A percentile compares a stretch with the other conserved stretches of the same genome.
phyloP scores from a whole-genome alignment of 768 basidiomycete genomes.

The Tylopilus felleus region DNA sequence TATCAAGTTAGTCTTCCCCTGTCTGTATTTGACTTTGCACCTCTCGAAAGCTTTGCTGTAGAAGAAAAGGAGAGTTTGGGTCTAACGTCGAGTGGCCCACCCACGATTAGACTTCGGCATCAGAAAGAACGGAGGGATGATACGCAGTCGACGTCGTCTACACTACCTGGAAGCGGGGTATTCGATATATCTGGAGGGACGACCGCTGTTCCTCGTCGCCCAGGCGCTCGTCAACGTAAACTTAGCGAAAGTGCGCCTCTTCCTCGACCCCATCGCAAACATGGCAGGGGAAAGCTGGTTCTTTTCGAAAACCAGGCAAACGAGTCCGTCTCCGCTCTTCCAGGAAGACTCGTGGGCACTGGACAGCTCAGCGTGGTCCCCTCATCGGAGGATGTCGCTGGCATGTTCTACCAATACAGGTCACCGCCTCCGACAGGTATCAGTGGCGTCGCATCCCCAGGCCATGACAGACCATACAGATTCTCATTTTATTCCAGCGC shows the following conservation, averaged over 20 bases:
- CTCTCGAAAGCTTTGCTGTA: conserved; percentile 74
- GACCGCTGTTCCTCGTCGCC: conserved; percentile 11
- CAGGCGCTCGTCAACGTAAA: conserved; percentile 70
- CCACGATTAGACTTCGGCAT: conserved; percentile 11
- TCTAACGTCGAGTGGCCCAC: conserved; percentile 38
- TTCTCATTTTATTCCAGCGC: conserved; percentile 99
- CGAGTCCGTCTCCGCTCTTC: conserved; percentile 48
- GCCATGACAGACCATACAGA: conserved; percentile 87
- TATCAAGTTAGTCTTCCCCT: conserved; percentile 62
- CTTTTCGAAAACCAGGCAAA: conserved; percentile 70
- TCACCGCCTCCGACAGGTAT: conserved; percentile 10
- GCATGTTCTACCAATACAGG: conserved; percentile 11
- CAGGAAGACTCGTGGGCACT: conserved; percentile 31
- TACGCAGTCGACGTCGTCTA: conserved; percentile 3
- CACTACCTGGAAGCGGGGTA: background rate
- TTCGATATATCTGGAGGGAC: conserved; percentile 14
- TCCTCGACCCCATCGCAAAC: conserved; percentile 58
- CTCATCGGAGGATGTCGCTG: conserved; percentile 40
- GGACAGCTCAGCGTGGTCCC: conserved; percentile 39
- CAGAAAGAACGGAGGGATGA: conserved; percentile 11
- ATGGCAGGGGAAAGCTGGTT: conserved; percentile 80
- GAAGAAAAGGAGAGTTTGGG: conserved; percentile 68
- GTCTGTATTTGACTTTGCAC: conserved; percentile 66
- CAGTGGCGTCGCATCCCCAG: conserved; percentile 43
- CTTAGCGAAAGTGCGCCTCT: conserved; percentile 77